Evolutionary conservation across 768 basidiomycete genomes (phyloP).

Genomic region (Agrocybe chaxingu): DNA sequence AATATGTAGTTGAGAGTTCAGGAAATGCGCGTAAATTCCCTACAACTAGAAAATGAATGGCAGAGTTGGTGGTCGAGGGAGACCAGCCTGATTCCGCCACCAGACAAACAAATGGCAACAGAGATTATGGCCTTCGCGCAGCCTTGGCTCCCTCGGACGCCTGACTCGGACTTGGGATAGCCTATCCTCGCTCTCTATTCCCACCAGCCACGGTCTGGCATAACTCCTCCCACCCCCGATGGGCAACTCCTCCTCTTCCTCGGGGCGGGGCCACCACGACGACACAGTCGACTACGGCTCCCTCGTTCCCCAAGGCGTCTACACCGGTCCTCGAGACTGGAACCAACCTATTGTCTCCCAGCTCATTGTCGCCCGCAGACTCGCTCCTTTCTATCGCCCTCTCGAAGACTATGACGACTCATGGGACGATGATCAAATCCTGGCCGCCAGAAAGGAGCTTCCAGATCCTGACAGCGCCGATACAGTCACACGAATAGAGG

Average conservation of each 20-base stretch:
- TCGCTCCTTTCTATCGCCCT: conserved; percentile 96
- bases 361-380: conserved; percentile 81
- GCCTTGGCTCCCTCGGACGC: conserved; percentile 10
- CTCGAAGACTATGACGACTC: conserved; percentile 88
- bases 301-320: conserved; percentile 81
- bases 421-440: conserved; percentile 88
- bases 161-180: conserved; percentile 23
- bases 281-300: conserved; percentile 82
- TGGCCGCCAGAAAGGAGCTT: conserved; percentile 72
- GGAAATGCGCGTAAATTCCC: too few species aligned
- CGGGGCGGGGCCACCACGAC: conserved; percentile 71
- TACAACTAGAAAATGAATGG: too few species aligned
- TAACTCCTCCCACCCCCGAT: conserved; percentile 35
- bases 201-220: conserved; percentile 15
- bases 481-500: conserved; percentile 44
- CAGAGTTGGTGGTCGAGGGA: background rate
- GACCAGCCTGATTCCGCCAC: conserved; percentile 24
- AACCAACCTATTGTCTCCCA: conserved; percentile 84
- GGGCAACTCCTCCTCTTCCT: conserved; percentile 82
- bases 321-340: conserved; percentile 85
- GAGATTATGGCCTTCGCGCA: conserved; percentile 22
- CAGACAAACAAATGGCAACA: conserved; percentile 37
- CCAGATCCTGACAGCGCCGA: conserved; percentile 49
- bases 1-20: too few species aligned
- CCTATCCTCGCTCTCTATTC: conserved; percentile 12